Evolutionary conservation across 2,329 filamentous ascomycete species (phyloP).

Genomic region (Aspergillus hortae): DNA sequence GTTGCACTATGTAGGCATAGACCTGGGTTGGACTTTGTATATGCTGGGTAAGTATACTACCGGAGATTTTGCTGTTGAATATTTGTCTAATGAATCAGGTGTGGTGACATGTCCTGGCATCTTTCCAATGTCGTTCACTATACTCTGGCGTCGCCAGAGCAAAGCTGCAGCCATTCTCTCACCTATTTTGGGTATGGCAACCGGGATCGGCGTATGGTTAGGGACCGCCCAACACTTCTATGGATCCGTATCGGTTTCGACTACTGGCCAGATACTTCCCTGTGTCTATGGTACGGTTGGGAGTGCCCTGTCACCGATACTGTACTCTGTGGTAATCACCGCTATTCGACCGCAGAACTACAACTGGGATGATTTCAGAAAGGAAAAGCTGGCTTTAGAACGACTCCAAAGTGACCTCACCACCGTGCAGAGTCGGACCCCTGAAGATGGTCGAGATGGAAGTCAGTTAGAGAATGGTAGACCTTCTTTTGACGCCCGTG

Average conservation of each 20-base stretch:
- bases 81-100: constrained; percentile 23
- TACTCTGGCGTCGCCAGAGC: constrained; percentile 52
- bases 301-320: constrained; percentile 52
- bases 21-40: constrained; percentile 54
- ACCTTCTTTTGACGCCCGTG: constrained; percentile 26
- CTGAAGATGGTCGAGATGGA: background rate
- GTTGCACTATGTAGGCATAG: constrained; percentile 52
- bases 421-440: constrained; percentile 9
- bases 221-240: constrained; percentile 46
- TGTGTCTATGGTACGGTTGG: constrained; percentile 54
- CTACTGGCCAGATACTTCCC: constrained; percentile 49
- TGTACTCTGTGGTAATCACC: constrained; percentile 49
- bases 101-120: constrained; percentile 53
- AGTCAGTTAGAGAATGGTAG: constrained; percentile 5
- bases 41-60: constrained; percentile 43
- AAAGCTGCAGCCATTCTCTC: constrained; percentile 49
- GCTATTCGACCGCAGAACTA: constrained; percentile 43
- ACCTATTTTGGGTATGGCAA: constrained; percentile 49
- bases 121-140: constrained; percentile 52
- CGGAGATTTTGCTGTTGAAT: background rate
- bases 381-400: constrained; percentile 27
- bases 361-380: constrained; percentile 39
- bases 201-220: constrained; percentile 53
- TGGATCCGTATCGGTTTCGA: constrained; percentile 47
- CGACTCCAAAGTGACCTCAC: constrained; percentile 23